Evolutionary conservation across 1,139 yeast genomes (phyloP).

Genomic region (Meyerozyma elateridarum): DNA sequence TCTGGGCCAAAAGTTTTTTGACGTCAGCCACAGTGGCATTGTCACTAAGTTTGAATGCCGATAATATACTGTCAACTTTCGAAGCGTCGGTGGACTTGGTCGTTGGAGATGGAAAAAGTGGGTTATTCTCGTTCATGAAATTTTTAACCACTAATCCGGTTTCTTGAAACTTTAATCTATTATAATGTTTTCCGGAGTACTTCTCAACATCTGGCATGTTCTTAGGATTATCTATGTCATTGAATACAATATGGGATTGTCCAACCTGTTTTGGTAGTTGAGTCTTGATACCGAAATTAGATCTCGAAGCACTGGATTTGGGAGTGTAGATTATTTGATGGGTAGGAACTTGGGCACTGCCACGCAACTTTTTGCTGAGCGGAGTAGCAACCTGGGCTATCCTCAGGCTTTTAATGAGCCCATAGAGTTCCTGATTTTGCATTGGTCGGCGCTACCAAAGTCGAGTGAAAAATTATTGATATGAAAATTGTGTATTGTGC

Average conservation of each 20-base stretch:
- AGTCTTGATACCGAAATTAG: conserved; percentile 42
- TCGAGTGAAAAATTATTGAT: conserved; percentile 4
- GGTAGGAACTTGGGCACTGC: conserved; percentile 30
- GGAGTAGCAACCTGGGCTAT: conserved; percentile 47
- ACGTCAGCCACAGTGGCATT: conserved; percentile 25
- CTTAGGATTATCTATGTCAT: conserved; percentile 39
- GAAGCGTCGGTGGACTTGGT: conserved; percentile 17
- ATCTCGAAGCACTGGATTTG: conserved; percentile 37
- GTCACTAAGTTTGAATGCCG: conserved; percentile 30
- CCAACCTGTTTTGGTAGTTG: conserved; percentile 43
- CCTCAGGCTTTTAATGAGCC: conserved; percentile 39
- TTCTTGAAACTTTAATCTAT: conserved; percentile 41
- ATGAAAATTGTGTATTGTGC: conserved; percentile 6
- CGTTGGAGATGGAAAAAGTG: conserved; percentile 27
- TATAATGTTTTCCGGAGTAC: conserved; percentile 36
- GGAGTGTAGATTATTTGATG: conserved; percentile 45
- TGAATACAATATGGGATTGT: conserved; percentile 37
- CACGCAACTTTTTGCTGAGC: conserved; percentile 30
- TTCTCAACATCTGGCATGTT: conserved; percentile 49
- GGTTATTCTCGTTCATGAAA: conserved; percentile 26
- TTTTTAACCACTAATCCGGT: conserved; percentile 34
- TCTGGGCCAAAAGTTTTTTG: conserved; percentile 23
- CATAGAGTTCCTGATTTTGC: conserved; percentile 34
- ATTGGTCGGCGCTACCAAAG: conserved; percentile 10
- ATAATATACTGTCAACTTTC: conserved; percentile 23